Percentiles rank a stretch among this genome's conserved stretches.
Evolutionary conservation across 1,284 basidiomycete species (phyloP).

Genomic region (Irpex sp.): DNA sequence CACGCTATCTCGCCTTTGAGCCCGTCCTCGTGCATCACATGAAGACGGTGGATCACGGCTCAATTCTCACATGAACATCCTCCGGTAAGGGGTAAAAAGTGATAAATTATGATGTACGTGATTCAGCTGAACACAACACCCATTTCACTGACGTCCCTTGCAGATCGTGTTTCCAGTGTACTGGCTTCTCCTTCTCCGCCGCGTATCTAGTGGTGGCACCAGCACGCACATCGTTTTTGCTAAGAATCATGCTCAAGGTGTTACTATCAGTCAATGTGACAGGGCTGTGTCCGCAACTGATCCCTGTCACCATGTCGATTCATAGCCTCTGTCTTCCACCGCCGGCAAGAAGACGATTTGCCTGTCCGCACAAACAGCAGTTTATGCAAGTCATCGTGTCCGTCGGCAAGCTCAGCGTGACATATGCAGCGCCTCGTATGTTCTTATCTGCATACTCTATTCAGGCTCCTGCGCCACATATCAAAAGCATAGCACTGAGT

Average conservation of each 20-base stretch:
- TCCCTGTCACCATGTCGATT: neutral
- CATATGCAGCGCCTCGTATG: neutral
- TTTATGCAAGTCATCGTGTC: neutral
- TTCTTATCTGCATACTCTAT: neutral
- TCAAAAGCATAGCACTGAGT: neutral
- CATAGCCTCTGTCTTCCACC: neutral
- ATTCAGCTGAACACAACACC: neutral
- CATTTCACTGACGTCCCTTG: slow-evolving; percentile 1
- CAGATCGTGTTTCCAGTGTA: neutral
- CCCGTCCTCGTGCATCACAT: neutral
- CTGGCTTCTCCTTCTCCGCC: neutral
- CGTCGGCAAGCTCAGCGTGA: neutral
- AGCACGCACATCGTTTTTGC: neutral
- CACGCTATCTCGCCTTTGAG: neutral
- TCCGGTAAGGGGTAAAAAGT: slow-evolving; percentile 1
- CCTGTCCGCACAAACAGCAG: neutral
- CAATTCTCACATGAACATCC: neutral
- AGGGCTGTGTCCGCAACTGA: neutral
- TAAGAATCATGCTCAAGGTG: neutral
- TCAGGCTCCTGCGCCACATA: neutral
- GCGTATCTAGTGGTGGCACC: too few relatives aligned
- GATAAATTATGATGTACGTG: slow-evolving; percentile 8
- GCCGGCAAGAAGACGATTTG: neutral
- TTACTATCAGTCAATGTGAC: neutral
- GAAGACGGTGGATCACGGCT: neutral